Percentiles rank a stretch among this genome's conserved stretches.
Conservation (phyloP, 1,284 basidiomycete genomes). For the Ustilago curta region DNA sequence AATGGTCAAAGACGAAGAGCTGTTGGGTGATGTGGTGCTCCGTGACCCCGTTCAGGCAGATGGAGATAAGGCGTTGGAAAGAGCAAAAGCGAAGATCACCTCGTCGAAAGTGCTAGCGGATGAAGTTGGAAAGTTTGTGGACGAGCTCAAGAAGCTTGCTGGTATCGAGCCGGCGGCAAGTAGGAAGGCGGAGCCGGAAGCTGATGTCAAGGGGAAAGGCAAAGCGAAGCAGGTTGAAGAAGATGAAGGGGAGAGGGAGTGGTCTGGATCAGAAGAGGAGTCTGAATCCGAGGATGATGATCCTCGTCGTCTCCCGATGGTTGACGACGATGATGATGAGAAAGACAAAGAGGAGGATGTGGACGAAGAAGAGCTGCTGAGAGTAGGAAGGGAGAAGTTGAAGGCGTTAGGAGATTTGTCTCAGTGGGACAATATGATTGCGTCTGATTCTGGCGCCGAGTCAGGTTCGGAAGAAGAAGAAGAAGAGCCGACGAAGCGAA, state of each 20-base stretch:
- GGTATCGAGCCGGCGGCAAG: slow-evolving; percentile 19
- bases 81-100: slow-evolving; percentile 79
- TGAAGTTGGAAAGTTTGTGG: slow-evolving; percentile 74
- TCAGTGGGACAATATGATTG: slow-evolving; percentile 52
- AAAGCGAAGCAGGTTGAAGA: slow-evolving; percentile 39
- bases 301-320: slow-evolving; percentile 1
- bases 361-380: slow-evolving; percentile 36
- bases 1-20: slow-evolving; percentile 51
- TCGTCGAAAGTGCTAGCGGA: slow-evolving; percentile 81
- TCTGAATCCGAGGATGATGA: slow-evolving; percentile 23
- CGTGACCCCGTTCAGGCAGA: slow-evolving; percentile 11
- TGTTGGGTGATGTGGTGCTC: slow-evolving; percentile 58
- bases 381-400: slow-evolving; percentile 44
- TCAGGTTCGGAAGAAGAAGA: slow-evolving; percentile 11
- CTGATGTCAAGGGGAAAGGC: slow-evolving; percentile 28
- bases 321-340: slow-evolving; percentile 16
- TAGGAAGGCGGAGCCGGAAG: slow-evolving; percentile 7
- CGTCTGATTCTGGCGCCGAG: slow-evolving; percentile 36
- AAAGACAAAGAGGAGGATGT: slow-evolving; percentile 18
- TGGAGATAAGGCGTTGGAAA: slow-evolving; percentile 71
- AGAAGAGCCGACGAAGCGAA: background rate
- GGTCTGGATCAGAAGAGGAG: slow-evolving; percentile 57
- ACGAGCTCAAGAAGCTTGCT: slow-evolving; percentile 66
- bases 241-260: slow-evolving; percentile 26
- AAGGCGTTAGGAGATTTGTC: slow-evolving; percentile 48